Evolutionary conservation across 208 protist species (phyloP).

Genomic region (Endotrypanum monterogeii): DNA sequence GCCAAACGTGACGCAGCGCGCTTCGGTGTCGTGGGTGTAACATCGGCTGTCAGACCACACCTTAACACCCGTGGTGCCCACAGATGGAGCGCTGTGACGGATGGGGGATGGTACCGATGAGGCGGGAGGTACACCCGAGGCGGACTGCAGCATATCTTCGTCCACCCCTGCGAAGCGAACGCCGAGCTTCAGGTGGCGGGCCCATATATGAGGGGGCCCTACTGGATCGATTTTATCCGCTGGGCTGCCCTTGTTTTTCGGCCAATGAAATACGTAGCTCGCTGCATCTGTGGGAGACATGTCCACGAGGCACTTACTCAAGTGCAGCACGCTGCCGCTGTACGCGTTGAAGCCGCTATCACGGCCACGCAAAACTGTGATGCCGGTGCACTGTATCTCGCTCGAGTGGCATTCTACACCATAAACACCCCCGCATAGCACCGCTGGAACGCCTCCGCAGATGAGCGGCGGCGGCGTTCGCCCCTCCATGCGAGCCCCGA

Average conservation of each 20-base stretch:
- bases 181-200: constrained; percentile 6
- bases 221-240: background rate
- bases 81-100: background rate
- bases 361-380: constrained; percentile 44
- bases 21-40: constrained; percentile 44
- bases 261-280: constrained; percentile 19
- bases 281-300: constrained; percentile 27
- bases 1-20: constrained; percentile 62
- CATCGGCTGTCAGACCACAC: constrained; percentile 67
- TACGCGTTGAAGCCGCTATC: constrained; percentile 74
- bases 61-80: constrained; percentile 59
- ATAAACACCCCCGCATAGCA: constrained; percentile 51
- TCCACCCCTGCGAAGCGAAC: background rate
- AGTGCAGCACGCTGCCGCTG: constrained; percentile 33
- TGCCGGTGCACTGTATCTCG: constrained; percentile 40
- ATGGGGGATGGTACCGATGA: background rate
- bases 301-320: constrained; percentile 52
- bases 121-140: background rate
- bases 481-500: constrained; percentile 30
- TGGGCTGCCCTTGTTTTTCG: background rate
- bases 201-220: background rate
- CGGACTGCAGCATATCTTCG: too few species aligned
- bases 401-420: constrained; percentile 64
- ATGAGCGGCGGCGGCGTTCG: constrained; percentile 37
- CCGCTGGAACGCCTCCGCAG: constrained; percentile 44